These are phyloP conservation scores for Leishmania tropica DNA, from an alignment of 208 protist genomes.

Conservation along the genomic window DNA sequence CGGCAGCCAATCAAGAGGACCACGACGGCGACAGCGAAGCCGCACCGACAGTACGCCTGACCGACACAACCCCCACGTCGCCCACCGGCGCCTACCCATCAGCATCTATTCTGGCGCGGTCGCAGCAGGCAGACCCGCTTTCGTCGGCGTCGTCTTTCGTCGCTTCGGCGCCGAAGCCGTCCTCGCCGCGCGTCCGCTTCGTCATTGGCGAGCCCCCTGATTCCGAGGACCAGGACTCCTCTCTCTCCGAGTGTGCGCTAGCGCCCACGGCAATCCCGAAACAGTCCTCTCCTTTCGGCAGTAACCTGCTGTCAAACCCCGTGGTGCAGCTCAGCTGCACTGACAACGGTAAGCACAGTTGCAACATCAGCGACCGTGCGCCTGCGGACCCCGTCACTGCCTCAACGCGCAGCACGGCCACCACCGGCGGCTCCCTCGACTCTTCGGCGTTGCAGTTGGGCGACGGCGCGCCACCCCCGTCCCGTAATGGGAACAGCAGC, in stretches of 20 bases:
- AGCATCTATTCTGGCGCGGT: not conserved
- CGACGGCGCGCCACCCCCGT: not conserved
- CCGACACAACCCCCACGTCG: not conserved
- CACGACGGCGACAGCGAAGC: not conserved
- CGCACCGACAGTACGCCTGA: not conserved
- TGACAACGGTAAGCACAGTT: not conserved
- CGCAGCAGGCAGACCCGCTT: not conserved
- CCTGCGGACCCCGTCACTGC: not conserved
- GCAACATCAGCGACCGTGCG: not conserved
- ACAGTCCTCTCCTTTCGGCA: not conserved
- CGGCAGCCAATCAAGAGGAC: not conserved
- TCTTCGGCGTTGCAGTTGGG: not conserved
- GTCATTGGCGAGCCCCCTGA: not conserved
- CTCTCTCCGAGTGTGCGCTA: not conserved
- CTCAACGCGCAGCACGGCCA: slow-evolving; percentile 1
- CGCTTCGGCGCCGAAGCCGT: not conserved
- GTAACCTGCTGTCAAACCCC: slow-evolving; percentile 20
- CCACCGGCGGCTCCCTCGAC: not conserved
- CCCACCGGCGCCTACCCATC: not conserved
- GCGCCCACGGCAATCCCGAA: not conserved
- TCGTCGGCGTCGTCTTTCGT: not conserved
- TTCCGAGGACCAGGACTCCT: not conserved
- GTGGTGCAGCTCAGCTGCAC: slow-evolving; percentile 3
- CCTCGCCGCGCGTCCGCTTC: slow-evolving; percentile 11
- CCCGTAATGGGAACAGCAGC: not conserved